These are phyloP conservation scores for Stenocarpella maydis DNA, from an alignment of 2,329 filamentous ascomycete genomes.

Conservation along the genomic window DNA sequence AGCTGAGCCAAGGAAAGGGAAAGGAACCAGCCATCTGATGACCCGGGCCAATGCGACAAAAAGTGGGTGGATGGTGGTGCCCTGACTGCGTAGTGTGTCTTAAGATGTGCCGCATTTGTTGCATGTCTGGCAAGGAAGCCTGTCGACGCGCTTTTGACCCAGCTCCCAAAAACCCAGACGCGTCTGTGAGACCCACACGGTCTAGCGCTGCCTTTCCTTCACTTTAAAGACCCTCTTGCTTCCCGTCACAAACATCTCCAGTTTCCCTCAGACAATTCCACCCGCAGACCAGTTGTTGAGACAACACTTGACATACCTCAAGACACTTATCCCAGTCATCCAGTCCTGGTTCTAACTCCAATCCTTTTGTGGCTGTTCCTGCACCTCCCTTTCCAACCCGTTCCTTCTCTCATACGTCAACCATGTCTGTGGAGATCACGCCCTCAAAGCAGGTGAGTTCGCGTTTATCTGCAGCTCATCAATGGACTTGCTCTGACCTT, in stretches of 20 bases:
- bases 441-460: constrained; percentile 45
- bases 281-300: constrained; percentile 1
- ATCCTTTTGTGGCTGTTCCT: constrained; percentile 6
- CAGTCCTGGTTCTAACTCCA: constrained; percentile 14
- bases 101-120: constrained; percentile 21
- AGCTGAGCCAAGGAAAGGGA: constrained; percentile 16
- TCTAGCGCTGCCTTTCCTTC: constrained; percentile 20
- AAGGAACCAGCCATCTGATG: constrained; percentile 17
- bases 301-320: constrained; percentile 6
- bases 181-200: constrained; percentile 27
- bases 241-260: constrained; percentile 14
- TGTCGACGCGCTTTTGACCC: constrained; percentile 27
- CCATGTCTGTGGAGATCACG: constrained; percentile 76
- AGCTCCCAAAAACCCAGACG: constrained; percentile 27
- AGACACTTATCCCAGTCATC: neutral
- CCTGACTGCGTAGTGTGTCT: constrained; percentile 25
- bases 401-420: constrained; percentile 34
- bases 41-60: neutral
- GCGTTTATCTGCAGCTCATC: constrained; percentile 26
- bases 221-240: constrained; percentile 26
- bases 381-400: constrained; percentile 47
- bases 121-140: neutral
- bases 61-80: constrained; percentile 29
- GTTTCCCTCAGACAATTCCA: constrained; percentile 11
- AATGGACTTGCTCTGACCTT: constrained; percentile 44